Evolutionary conservation across 164 flowering plant genomes (phyloP).

Genomic region (Piper betle): DNA sequence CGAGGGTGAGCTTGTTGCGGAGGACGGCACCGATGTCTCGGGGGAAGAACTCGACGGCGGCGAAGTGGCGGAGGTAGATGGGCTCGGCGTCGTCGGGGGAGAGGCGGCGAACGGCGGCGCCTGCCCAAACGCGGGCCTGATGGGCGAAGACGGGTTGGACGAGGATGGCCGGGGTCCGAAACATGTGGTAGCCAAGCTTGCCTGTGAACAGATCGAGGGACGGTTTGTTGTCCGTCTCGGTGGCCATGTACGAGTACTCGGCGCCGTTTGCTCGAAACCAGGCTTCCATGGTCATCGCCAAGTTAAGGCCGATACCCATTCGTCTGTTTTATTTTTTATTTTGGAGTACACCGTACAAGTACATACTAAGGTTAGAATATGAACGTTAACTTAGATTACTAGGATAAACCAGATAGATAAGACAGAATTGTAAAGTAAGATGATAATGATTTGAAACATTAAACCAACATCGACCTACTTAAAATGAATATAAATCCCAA

Average conservation of each 20-base stretch:
- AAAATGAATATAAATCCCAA: too few species aligned
- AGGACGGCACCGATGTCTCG: constrained; percentile 77
- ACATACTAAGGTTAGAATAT: too few species aligned
- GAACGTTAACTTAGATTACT: too few species aligned
- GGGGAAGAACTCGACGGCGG: constrained; percentile 92
- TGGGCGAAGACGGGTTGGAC: constrained; percentile 96
- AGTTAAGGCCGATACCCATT: constrained; percentile 67
- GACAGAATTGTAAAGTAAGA: too few species aligned
- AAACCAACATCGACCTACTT: too few species aligned
- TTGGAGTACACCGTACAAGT: too few species aligned
- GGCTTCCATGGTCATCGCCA: constrained; percentile 48
- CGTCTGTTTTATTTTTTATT: constrained; percentile 56
- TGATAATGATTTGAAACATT: too few species aligned
- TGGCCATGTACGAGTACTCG: constrained; percentile 87
- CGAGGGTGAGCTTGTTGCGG: constrained; percentile 54
- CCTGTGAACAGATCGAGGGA: constrained; percentile 70
- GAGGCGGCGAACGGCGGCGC: constrained; percentile 37
- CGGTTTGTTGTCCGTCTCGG: constrained; percentile 74
- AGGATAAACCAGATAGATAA: too few species aligned
- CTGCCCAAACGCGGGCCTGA: constrained; percentile 22
- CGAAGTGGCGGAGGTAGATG: constrained; percentile 60
- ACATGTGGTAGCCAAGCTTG: constrained; percentile 69
- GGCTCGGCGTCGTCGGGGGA: constrained; percentile 48
- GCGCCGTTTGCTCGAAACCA: constrained; percentile 82
- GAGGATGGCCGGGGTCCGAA: constrained; percentile 74